Evolutionary conservation across 352 stramenopile genomes (phyloP).

Genomic region (Ophiocytium majus): DNA sequence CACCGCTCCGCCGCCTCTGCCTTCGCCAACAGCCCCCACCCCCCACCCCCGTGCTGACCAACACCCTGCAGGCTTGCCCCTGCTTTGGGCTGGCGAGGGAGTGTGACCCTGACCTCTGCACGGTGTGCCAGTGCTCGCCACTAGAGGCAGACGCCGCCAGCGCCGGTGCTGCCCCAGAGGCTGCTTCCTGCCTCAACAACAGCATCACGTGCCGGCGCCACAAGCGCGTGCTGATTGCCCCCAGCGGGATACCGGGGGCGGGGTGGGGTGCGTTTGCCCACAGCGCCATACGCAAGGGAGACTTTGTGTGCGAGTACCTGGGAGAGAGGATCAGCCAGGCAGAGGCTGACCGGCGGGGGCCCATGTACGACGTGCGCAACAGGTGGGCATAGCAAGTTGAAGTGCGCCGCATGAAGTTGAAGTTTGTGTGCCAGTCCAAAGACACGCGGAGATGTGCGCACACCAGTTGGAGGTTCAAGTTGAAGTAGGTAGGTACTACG

Average conservation of each 20-base stretch:
- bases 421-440: too few species aligned
- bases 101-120: conserved; percentile 16
- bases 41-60: too few species aligned
- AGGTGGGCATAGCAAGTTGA: conserved; percentile 60
- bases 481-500: too few species aligned
- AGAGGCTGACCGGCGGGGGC: conserved; percentile 78
- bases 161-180: neutral
- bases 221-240: neutral
- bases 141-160: neutral
- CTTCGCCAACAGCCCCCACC: too few species aligned
- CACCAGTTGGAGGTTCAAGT: too few species aligned
- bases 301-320: conserved; percentile 91
- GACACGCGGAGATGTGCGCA: too few species aligned
- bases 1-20: too few species aligned
- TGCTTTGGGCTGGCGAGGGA: neutral
- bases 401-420: too few species aligned
- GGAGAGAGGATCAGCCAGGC: conserved; percentile 85
- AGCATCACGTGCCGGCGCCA: neutral
- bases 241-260: neutral
- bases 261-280: conserved; percentile 87
- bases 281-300: conserved; percentile 76
- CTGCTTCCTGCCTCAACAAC: neutral
- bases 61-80: conserved; percentile 7
- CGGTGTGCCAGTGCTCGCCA: neutral
- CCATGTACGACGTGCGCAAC: conserved; percentile 80